phyloP scores from a whole-genome alignment of 1,284 basidiomycete species.

The Melampsora larici-populina region DNA sequence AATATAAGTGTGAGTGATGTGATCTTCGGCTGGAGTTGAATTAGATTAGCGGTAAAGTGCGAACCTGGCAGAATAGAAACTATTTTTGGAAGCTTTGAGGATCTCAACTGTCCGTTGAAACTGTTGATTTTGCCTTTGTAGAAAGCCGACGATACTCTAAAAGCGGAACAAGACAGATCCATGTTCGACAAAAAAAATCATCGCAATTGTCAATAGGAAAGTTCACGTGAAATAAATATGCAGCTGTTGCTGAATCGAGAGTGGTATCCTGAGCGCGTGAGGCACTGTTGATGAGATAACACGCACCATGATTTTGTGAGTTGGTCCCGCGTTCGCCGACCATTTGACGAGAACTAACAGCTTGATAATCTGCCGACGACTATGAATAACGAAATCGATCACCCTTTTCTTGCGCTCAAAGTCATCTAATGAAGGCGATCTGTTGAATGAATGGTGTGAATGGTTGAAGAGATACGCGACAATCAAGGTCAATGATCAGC shows the following conservation, averaged over 20 bases:
- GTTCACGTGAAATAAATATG: too few species aligned
- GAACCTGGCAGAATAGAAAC: constrained; percentile 54
- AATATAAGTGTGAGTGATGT: background rate
- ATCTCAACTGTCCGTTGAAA: constrained; percentile 68
- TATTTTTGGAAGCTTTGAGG: constrained; percentile 65
- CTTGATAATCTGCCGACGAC: constrained; percentile 83
- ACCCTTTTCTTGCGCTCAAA: constrained; percentile 70
- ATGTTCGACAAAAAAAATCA: background rate
- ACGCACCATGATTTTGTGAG: constrained; percentile 73
- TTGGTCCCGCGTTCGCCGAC: constrained; percentile 71
- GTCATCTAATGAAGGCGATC: constrained; percentile 31
- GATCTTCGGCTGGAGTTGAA: constrained; percentile 1
- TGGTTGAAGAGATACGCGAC: too few species aligned
- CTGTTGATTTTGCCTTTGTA: constrained; percentile 76
- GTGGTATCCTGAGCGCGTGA: background rate
- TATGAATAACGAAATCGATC: constrained; percentile 80
- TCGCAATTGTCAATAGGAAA: too few species aligned
- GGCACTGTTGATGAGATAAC: background rate
- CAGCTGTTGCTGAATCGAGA: too few species aligned
- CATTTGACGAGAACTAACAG: constrained; percentile 78
- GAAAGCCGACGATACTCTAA: constrained; percentile 61
- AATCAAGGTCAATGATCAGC: too few species aligned
- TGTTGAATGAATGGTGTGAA: background rate
- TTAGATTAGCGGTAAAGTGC: constrained; percentile 18
- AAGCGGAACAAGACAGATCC: constrained; percentile 14